phyloP scores from a whole-genome alignment of 2,329 filamentous ascomycete genomes.

The Chrysoporthe cubensis region DNA sequence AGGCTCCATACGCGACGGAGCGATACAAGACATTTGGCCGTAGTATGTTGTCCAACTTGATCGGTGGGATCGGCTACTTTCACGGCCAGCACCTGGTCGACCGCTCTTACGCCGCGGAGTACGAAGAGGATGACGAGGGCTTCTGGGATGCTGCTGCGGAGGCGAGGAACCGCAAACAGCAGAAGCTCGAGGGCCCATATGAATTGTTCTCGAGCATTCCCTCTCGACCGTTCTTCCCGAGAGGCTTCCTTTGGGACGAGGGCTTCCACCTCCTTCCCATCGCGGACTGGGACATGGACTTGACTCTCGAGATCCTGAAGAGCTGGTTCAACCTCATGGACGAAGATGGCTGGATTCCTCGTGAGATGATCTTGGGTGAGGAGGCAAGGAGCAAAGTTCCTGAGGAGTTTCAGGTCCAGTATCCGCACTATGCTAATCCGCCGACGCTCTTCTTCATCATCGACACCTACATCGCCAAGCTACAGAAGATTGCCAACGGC shows the following conservation, averaged over 20 bases:
- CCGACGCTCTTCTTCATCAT: slow-evolving; percentile 92
- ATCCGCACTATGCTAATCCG: slow-evolving; percentile 96
- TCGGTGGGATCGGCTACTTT: slow-evolving; percentile 96
- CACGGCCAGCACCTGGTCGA: slow-evolving; percentile 87
- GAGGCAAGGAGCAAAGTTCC: slow-evolving; percentile 97
- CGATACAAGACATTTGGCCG: slow-evolving; percentile 81
- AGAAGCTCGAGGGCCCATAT: slow-evolving; percentile 77
- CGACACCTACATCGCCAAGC: slow-evolving; percentile 80
- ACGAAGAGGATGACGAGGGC: slow-evolving; percentile 91
- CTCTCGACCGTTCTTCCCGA: slow-evolving; percentile 92
- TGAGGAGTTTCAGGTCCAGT: slow-evolving; percentile 89
- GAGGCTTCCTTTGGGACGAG: slow-evolving; percentile 97
- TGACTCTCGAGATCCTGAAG: slow-evolving; percentile 83
- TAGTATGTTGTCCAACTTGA: slow-evolving; percentile 90
- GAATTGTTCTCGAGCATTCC: slow-evolving; percentile 92
- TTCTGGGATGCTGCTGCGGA: slow-evolving; percentile 93
- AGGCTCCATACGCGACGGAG: slow-evolving; percentile 73
- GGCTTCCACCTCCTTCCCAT: slow-evolving; percentile 93
- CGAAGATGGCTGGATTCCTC: slow-evolving; percentile 94
- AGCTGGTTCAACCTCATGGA: slow-evolving; percentile 98
- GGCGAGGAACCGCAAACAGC: slow-evolving; percentile 70
- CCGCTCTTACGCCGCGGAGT: slow-evolving; percentile 87
- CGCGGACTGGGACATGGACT: slow-evolving; percentile 90
- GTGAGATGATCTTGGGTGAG: slow-evolving; percentile 89
- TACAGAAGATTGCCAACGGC: slow-evolving; percentile 59